These are phyloP conservation scores for Platanthera zijinensis DNA, from an alignment of 106 monocot species.

Conservation along the genomic window DNA sequence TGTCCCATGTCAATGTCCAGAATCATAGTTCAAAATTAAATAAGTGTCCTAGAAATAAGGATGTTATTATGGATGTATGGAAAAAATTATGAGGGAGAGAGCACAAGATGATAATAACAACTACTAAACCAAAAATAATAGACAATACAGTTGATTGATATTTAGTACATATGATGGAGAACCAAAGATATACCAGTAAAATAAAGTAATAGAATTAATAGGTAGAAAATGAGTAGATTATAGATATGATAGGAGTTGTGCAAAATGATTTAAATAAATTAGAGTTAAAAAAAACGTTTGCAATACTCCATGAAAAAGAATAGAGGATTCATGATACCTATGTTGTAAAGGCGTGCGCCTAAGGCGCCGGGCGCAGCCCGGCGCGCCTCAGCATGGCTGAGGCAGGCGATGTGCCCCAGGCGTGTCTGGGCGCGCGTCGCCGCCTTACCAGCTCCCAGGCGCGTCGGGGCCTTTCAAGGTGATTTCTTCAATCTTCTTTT, in stretches of 20 bases:
- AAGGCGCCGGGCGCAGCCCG: too few relatives aligned
- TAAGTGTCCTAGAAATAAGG: neutral
- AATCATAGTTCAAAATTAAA: neutral
- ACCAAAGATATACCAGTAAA: neutral
- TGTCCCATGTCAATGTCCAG: too few relatives aligned
- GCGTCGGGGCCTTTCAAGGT: too few relatives aligned
- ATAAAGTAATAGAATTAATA: neutral
- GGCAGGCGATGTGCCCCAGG: too few relatives aligned
- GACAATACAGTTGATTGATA: neutral
- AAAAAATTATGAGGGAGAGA: neutral
- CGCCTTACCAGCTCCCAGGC: too few relatives aligned
- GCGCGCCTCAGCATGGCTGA: too few relatives aligned
- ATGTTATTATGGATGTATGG: neutral
- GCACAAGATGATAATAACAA: neutral
- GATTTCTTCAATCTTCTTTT: too few relatives aligned
- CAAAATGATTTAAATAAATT: neutral
- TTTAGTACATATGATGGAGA: neutral
- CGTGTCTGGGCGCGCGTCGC: too few relatives aligned
- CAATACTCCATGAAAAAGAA: neutral
- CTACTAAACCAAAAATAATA: neutral
- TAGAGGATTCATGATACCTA: neutral
- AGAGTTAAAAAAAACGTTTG: too few relatives aligned
- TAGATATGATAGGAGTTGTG: neutral
- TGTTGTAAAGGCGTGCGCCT: neutral
- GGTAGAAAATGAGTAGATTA: neutral